phyloP scores from a whole-genome alignment of 805 yeast species.

The Citeromyces matritensis region DNA sequence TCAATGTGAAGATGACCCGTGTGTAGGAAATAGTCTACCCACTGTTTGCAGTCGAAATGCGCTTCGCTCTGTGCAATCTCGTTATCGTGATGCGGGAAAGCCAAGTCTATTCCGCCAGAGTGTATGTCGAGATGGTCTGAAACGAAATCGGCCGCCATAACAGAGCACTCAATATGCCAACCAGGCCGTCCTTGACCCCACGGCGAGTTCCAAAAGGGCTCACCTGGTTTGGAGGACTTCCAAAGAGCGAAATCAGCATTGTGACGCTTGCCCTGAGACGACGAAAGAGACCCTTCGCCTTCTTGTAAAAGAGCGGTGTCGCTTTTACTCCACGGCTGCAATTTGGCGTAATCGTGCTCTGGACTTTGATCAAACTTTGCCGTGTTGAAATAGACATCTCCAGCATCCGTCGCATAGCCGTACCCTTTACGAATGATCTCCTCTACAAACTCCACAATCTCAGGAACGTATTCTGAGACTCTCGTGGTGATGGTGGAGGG shows the following conservation, averaged over 20 bases:
- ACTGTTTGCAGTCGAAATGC: conserved; percentile 72
- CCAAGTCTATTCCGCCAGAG: conserved; percentile 93
- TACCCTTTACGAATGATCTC: conserved; percentile 66
- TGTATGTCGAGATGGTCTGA: conserved; percentile 86
- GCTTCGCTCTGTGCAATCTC: conserved; percentile 97
- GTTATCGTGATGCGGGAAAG: conserved; percentile 98
- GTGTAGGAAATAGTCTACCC: conserved; percentile 95
- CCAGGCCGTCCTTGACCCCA: conserved; percentile 99
- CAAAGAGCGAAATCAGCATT: conserved; percentile 89
- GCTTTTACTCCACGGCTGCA: conserved; percentile 97
- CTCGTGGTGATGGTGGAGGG: conserved; percentile 82
- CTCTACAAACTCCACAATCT: conserved; percentile 68
- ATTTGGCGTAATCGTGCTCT: conserved; percentile 79
- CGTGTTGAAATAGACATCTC: conserved; percentile 94
- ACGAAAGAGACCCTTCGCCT: conserved; percentile 79
- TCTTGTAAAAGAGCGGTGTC: conserved; percentile 74
- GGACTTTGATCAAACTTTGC: conserved; percentile 57
- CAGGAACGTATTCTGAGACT: conserved; percentile 92
- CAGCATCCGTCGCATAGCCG: conserved; percentile 74
- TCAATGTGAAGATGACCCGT: conserved; percentile 97
- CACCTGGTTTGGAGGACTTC: conserved; percentile 95
- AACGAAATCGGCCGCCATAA: conserved; percentile 86
- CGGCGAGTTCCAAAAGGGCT: conserved; percentile 88
- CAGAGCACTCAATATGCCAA: conserved; percentile 99
- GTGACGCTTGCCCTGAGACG: conserved; percentile 45